phyloP scores from a whole-genome alignment of 805 yeast genomes.

The Schwanniomyces yamadae region DNA sequence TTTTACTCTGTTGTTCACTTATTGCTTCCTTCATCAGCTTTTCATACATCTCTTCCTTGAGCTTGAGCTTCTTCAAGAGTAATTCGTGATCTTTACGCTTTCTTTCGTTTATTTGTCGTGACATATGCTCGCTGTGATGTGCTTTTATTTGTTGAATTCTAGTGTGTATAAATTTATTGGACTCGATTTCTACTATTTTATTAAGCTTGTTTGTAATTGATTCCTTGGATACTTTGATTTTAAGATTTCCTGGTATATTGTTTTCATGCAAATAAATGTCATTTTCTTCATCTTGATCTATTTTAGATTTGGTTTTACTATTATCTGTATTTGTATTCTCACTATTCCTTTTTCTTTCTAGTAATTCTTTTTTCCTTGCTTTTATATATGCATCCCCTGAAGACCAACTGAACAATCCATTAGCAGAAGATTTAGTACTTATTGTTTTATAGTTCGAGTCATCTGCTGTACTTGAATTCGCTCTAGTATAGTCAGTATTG shows the following conservation, averaged over 20 bases:
- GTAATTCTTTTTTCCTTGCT: slow-evolving; percentile 28
- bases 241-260: slow-evolving; percentile 5
- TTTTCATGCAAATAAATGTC: slow-evolving; percentile 2
- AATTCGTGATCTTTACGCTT: slow-evolving; percentile 39
- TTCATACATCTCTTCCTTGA: slow-evolving; percentile 41
- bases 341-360: slow-evolving; percentile 1
- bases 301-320: slow-evolving; percentile 3
- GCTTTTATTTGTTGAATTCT: slow-evolving; percentile 38
- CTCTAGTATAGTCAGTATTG: slow-evolving; percentile 13
- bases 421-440: slow-evolving; percentile 14
- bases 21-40: slow-evolving; percentile 27
- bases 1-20: slow-evolving; percentile 19
- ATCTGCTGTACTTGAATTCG: background rate
- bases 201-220: slow-evolving; percentile 25
- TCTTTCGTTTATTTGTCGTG: slow-evolving; percentile 36
- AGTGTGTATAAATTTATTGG: slow-evolving; percentile 37
- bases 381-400: slow-evolving; percentile 40
- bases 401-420: slow-evolving; percentile 43
- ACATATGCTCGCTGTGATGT: slow-evolving; percentile 38
- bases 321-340: background rate
- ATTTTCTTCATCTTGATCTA: slow-evolving; percentile 6
- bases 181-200: slow-evolving; percentile 32
- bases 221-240: slow-evolving; percentile 17
- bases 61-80: slow-evolving; percentile 31
- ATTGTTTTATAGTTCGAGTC: background rate